Conservation (phyloP, 2,329 filamentous ascomycete species). For the Diaporthe citri region DNA sequence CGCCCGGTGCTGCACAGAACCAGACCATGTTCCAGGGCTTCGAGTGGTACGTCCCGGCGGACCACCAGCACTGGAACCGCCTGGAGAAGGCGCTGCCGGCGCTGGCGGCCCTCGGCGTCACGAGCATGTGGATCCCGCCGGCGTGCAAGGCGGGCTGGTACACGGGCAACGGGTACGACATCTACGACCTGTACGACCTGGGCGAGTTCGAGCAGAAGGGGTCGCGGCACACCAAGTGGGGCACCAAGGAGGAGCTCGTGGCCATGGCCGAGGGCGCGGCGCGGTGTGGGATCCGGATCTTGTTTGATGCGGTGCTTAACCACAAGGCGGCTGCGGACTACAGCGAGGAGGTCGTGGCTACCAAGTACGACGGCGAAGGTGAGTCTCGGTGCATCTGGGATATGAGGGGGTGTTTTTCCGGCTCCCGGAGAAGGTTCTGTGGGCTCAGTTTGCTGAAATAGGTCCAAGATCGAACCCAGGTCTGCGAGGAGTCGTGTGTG, state of each 20-base stretch:
- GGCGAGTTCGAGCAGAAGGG: conserved; percentile 82
- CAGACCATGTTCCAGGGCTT: conserved; percentile 75
- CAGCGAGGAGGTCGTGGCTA: conserved; percentile 69
- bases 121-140: conserved; percentile 77
- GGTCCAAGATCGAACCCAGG: conserved; percentile 64
- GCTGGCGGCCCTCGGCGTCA: conserved; percentile 71
- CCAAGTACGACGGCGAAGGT: conserved; percentile 68
- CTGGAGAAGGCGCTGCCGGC: conserved; percentile 64
- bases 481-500: conserved; percentile 66
- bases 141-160: conserved; percentile 76
- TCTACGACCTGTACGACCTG: conserved; percentile 76
- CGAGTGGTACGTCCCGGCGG: conserved; percentile 78
- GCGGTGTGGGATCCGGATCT: conserved; percentile 66
- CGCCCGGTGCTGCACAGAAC: conserved; percentile 47
- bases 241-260: conserved; percentile 70
- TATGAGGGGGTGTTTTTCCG: neutral
- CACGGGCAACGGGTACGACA: conserved; percentile 75
- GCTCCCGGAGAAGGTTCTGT: too few species aligned
- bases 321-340: conserved; percentile 78
- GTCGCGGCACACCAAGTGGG: conserved; percentile 75
- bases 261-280: conserved; percentile 64
- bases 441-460: conserved; percentile 29
- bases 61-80: conserved; percentile 71
- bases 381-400: conserved; percentile 44
- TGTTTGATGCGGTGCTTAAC: conserved; percentile 80